These are phyloP conservation scores for Dactylis glomerata DNA, from an alignment of 176 grass and related monocot species.

Conservation along the genomic window DNA sequence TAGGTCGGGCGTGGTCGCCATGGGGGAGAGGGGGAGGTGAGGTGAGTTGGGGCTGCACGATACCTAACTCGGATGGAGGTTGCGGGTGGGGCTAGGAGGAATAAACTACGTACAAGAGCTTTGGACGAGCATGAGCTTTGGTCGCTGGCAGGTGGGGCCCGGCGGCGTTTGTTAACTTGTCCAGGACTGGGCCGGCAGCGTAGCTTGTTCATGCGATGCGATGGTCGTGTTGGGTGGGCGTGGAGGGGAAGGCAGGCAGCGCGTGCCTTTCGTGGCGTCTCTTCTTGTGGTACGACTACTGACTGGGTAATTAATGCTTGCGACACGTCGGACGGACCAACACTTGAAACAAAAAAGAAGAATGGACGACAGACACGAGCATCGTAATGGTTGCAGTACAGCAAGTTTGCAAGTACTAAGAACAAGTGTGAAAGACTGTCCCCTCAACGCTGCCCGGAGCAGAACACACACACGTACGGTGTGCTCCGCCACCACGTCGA, in stretches of 20 bases:
- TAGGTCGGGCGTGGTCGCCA: conserved; percentile 31
- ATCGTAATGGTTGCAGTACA: no score
- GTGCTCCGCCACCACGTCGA: no score
- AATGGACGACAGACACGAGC: no score
- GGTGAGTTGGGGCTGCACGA: conserved; percentile 4
- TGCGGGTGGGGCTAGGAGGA: background rate
- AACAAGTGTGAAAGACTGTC: background rate
- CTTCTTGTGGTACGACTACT: background rate
- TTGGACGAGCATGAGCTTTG: accelerated
- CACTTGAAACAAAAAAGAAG: no score
- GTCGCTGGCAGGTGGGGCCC: background rate
- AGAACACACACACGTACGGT: no score
- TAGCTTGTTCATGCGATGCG: background rate
- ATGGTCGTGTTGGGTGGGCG: background rate
- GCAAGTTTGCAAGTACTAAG: background rate
- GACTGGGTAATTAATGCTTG: background rate
- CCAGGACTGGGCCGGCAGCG: background rate
- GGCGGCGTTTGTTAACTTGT: background rate
- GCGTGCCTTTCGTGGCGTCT: conserved; percentile 40
- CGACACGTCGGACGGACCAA: background rate
- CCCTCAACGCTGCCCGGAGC: background rate
- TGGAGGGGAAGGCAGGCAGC: conserved; percentile 29
- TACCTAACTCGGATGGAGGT: background rate
- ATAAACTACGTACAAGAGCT: background rate
- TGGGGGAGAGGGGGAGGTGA: background rate